Percentiles rank a stretch among this genome's conserved stretches.
phyloP scores from a whole-genome alignment of 108 stramenopile genomes.

The Fistulifera solaris region DNA sequence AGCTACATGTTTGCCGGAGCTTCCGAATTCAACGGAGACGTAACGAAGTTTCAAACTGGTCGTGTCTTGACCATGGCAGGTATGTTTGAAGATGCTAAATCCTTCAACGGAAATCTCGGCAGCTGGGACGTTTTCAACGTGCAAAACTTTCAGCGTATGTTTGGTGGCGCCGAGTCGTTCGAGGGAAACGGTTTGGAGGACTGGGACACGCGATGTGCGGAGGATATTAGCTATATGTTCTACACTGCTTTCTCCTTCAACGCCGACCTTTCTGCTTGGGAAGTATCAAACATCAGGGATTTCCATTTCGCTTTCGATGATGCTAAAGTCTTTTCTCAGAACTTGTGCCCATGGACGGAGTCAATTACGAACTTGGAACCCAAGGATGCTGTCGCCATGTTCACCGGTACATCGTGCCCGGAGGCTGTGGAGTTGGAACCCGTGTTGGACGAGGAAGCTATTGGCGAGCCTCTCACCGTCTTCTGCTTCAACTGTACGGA shows the following conservation, averaged over 20 bases:
- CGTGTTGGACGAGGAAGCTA: no score
- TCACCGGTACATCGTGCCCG: no score
- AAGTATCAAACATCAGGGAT: no score
- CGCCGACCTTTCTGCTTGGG: conserved; percentile 14
- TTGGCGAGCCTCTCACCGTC: no score
- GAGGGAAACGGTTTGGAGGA: not conserved
- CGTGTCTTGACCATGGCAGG: conserved; percentile 14
- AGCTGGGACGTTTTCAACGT: conserved; percentile 10
- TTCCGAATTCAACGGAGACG: conserved; percentile 15
- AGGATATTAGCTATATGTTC: conserved; percentile 1
- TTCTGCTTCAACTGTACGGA: no score
- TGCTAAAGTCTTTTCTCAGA: conserved; percentile 5
- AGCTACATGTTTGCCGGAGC: not conserved
- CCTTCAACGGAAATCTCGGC: conserved; percentile 5
- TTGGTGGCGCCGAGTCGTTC: conserved; percentile 9
- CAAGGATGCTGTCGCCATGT: no score
- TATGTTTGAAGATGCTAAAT: conserved; percentile 3
- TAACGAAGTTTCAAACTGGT: conserved; percentile 10
- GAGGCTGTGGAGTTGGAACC: no score
- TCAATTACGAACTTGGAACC: not conserved
- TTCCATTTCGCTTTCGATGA: no score
- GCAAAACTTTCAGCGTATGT: conserved; percentile 1
- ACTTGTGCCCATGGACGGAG: conserved; percentile 16
- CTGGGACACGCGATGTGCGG: conserved; percentile 10
- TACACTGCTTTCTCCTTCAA: conserved; percentile 12